Conservation (phyloP, 768 basidiomycete genomes). For the Sporobolomyces phaffii region DNA sequence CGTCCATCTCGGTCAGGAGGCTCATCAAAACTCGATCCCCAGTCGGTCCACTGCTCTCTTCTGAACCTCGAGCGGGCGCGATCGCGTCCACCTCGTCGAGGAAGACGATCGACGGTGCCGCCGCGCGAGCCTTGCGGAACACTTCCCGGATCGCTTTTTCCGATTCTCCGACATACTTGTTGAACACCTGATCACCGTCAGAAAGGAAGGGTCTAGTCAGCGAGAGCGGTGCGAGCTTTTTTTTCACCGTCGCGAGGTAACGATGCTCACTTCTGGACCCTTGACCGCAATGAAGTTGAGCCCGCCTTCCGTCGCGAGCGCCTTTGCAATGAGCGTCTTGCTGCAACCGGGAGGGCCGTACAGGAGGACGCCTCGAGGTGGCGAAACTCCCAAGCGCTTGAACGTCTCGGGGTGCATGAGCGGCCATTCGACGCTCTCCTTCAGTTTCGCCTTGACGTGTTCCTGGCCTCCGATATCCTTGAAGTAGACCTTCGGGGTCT, state of each 20-base stretch:
- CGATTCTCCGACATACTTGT: conserved; percentile 96
- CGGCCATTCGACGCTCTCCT: conserved; percentile 94
- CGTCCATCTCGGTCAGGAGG: conserved; percentile 96
- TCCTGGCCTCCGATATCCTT: conserved; percentile 85
- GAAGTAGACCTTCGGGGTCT: conserved; percentile 74
- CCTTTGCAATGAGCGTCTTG: conserved; percentile 92
- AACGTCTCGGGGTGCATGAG: conserved; percentile 79
- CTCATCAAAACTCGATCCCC: conserved; percentile 89
- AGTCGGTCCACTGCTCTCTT: conserved; percentile 53
- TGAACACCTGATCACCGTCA: conserved; percentile 63
- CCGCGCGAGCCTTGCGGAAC: conserved; percentile 88
- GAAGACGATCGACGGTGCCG: conserved; percentile 91
- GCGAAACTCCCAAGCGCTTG: conserved; percentile 72
- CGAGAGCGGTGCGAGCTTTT: background rate
- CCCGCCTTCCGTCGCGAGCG: conserved; percentile 88
- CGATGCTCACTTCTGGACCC: conserved; percentile 79
- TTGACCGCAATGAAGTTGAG: conserved; percentile 97
- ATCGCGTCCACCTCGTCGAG: conserved; percentile 98
- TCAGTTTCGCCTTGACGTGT: conserved; percentile 71
- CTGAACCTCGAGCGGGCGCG: conserved; percentile 63
- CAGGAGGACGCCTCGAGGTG: conserved; percentile 81
- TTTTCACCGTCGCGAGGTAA: background rate
- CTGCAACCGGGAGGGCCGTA: conserved; percentile 99
- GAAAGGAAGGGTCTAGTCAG: background rate
- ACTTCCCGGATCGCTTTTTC: conserved; percentile 91